Evolutionary conservation across 2,329 filamentous ascomycete species (phyloP), one percentile per base, ranked within the genome.

Genomic region (Apiospora pterosperma): DNA sequence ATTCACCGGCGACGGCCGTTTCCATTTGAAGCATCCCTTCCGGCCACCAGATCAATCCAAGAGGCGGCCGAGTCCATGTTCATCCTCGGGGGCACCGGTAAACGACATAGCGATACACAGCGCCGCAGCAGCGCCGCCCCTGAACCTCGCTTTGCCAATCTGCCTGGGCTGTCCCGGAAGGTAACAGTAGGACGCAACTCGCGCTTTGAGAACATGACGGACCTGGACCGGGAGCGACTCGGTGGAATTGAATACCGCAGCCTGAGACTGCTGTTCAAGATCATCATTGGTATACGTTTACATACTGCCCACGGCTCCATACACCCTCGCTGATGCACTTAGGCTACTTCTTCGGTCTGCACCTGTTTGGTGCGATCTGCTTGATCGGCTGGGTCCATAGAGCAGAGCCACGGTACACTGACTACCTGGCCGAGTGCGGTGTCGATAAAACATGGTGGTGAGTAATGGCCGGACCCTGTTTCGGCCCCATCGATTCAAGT

Each of bases 171-270:
- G 1, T 83, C 80, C 4, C 74, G 76, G 21, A 75, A 79, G 39
- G 78, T 77, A 3, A 81, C 79, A 0, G 67, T 84, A 5, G 81
- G 81, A 0, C 74, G 80, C 2, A 84, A 84, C 65, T 82, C 80
- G 0, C 71, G 77, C 31, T 84, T 85, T 36, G 66, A 77, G 36
- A 80, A 83, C 61, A 52, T 84, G 60, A 77, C 77, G 0, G 71
- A 73, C 0, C 67, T 76, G 21, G 80, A 81, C 55, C 72, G 78
- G 5, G 79, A 83, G 64, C 73, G 76, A n/a, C 73, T 85, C 0
- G 83, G 83, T 1, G 84, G 83, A 0, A 80, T 84, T 39, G 84
- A 85, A 69, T 85, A 85, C 52, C 78, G 81, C 0, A 81, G 78
- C 36, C 70, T 85, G 36, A 83, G 81, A 67, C 67, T 85, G 1